phyloP scores from a whole-genome alignment of 1,284 basidiomycete genomes.

The Pyrrhoderma lamaoense region DNA sequence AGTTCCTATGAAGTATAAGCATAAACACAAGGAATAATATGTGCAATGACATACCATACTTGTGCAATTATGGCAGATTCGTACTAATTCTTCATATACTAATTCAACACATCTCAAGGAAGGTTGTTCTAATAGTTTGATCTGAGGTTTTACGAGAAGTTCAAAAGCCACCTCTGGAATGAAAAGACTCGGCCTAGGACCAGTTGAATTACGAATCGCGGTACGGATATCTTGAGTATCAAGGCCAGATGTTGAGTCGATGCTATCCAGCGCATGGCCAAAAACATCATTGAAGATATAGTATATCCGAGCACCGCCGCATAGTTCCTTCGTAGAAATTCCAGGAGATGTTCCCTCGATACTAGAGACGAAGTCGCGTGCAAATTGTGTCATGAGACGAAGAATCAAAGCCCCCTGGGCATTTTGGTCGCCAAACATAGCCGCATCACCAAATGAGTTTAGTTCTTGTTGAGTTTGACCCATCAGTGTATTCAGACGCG shows the following conservation, averaged over 20 bases:
- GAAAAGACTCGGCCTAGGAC: conserved; percentile 92
- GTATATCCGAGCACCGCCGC: conserved; percentile 96
- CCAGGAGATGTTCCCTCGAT: conserved; percentile 98
- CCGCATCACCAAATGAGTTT: conserved; percentile 91
- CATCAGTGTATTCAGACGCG: conserved; percentile 95
- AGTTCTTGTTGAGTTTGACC: conserved; percentile 98
- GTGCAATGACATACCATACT: conserved; percentile 53
- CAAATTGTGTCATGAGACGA: conserved; percentile 98
- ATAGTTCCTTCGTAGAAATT: conserved; percentile 97
- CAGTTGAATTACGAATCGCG: conserved; percentile 97
- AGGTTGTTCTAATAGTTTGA: conserved; percentile 92
- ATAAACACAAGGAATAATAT: neutral
- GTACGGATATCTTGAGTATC: conserved; percentile 95
- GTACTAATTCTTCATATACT: conserved; percentile 98
- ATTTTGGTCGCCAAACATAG: conserved; percentile 89
- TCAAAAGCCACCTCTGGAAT: conserved; percentile 98
- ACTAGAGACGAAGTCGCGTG: conserved; percentile 93
- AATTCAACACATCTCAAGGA: conserved; percentile 94
- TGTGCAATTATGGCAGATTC: conserved; percentile 99
- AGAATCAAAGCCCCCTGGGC: conserved; percentile 85
- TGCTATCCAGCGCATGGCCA: conserved; percentile 83
- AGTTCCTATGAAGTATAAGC: conserved; percentile 58
- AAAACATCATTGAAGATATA: conserved; percentile 99
- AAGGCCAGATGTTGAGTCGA: conserved; percentile 88
- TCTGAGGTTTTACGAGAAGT: conserved; percentile 96